Evolutionary conservation across 225 moss, liverwort and hornwort species (phyloP), one percentile per base, ranked within the genome.

Genomic region (Sphagnum tenellum): DNA sequence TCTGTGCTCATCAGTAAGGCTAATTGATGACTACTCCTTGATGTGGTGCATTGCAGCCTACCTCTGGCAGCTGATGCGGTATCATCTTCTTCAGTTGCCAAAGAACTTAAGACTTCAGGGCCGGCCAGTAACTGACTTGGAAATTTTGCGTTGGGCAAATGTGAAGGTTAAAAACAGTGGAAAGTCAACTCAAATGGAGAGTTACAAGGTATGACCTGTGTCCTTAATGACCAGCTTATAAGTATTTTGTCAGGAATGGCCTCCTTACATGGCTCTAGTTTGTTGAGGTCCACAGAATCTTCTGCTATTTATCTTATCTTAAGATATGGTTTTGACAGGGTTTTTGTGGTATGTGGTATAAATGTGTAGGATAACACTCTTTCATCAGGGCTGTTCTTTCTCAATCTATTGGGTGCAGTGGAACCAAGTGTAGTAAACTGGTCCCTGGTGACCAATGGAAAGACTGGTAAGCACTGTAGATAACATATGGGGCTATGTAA

Each of bases 61-160:
- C 69, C 80, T 96, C 55, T 96, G 95, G 95, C 95, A 96, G 68
- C 75, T 96, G 60, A 96, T 96, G 88, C 88, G 95, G 12, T 81
- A 84, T 69, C 88, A 83, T 64, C 74, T 92, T 69, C 73, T 96
- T 13, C 81, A 88, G 67, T 74, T 96, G 56, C 83, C 92, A 69
- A 96, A 92, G 73, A 85, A 88, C 65, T 72, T 96, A 50, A 88
- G 75, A 83, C 70, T 96, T 64, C 88, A 88, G 57, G 92, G 89
- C 64, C 74, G 81, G 83, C 92, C 92, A 78, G 80, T 96, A 44
- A 88, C 95, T 47, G 95, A 96, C 76, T 76, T 76, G 50, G 95
- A 96, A 59, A 96, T 96, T 52, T 66, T 92, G 65, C 92, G 88
- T 64, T 96, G 95, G 95, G 95, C 89, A 47, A 96, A 96, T 61